A percentile compares a stretch with the other conserved stretches of the same genome.
Evolutionary conservation across 2,329 filamentous ascomycete genomes (phyloP).

Genomic region (Laburnicola sp.): DNA sequence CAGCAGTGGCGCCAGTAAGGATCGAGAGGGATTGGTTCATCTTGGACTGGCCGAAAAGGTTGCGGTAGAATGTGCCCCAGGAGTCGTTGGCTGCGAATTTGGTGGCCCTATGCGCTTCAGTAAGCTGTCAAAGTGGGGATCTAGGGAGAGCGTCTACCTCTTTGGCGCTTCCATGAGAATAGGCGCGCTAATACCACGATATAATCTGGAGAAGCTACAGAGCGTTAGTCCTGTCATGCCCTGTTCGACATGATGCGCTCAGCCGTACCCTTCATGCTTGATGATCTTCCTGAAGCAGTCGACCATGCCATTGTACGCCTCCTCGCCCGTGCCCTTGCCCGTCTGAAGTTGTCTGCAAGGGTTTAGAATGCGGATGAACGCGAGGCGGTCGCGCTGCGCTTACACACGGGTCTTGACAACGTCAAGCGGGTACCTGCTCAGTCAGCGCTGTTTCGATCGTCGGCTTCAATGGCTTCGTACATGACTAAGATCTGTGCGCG

Average conservation of each 20-base stretch:
- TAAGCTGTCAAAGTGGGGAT: neutral
- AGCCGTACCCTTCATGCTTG: constrained; percentile 81
- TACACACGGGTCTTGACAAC: constrained; percentile 98
- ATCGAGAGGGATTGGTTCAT: constrained; percentile 92
- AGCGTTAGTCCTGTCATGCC: constrained; percentile 17
- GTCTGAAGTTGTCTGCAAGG: constrained; percentile 78
- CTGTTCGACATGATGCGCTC: neutral
- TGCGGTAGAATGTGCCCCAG: constrained; percentile 94
- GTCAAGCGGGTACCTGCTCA: constrained; percentile 89
- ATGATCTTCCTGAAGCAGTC: constrained; percentile 99
- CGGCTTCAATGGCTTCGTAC: constrained; percentile 54
- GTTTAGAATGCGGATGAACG: constrained; percentile 24
- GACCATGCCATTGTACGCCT: constrained; percentile 93
- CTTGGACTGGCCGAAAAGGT: constrained; percentile 78
- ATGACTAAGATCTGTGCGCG: constrained; percentile 77
- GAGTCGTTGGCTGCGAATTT: constrained; percentile 99
- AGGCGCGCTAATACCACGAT: constrained; percentile 92
- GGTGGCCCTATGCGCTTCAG: constrained; percentile 66
- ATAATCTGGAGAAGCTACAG: constrained; percentile 78
- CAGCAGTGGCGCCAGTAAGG: constrained; percentile 90
- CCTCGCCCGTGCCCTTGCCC: constrained; percentile 70
- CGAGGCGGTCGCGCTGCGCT: constrained; percentile 42
- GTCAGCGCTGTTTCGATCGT: neutral
- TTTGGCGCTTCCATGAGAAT: constrained; percentile 98
- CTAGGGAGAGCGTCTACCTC: constrained; percentile 49